Evolutionary conservation across 2,329 filamentous ascomycete species (phyloP).

Genomic region (Neofusicoccum laricinum): DNA sequence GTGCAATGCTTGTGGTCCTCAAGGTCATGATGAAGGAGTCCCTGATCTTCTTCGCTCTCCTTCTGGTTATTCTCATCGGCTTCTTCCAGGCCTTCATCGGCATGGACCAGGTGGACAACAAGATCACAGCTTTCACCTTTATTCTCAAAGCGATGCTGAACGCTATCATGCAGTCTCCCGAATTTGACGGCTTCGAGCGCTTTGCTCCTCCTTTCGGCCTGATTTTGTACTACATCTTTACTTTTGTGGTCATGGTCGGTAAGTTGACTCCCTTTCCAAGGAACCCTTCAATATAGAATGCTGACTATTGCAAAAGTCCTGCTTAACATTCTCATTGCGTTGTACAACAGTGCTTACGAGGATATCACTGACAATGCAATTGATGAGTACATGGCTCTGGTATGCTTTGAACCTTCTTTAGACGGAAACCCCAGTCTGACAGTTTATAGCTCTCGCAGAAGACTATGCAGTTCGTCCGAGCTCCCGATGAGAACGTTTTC

Average conservation of each 20-base stretch:
- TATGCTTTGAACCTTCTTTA: not conserved
- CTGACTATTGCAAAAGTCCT: slow-evolving; percentile 51
- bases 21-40: slow-evolving; percentile 69
- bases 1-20: slow-evolving; percentile 94
- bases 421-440: not conserved
- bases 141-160: slow-evolving; percentile 83
- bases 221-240: slow-evolving; percentile 96
- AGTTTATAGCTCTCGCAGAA: slow-evolving; percentile 55
- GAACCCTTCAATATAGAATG: too few relatives aligned
- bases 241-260: slow-evolving; percentile 88
- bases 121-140: slow-evolving; percentile 60
- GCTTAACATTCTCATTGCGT: slow-evolving; percentile 92
- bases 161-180: slow-evolving; percentile 85
- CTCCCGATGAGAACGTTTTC: slow-evolving; percentile 97
- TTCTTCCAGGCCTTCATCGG: slow-evolving; percentile 95
- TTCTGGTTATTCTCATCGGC: slow-evolving; percentile 76
- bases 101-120: slow-evolving; percentile 77
- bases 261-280: not conserved
- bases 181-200: slow-evolving; percentile 83
- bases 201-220: slow-evolving; percentile 93
- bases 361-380: slow-evolving; percentile 90
- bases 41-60: slow-evolving; percentile 90
- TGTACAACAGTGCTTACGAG: slow-evolving; percentile 95
- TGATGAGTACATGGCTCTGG: slow-evolving; percentile 88
- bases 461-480: slow-evolving; percentile 94